phyloP scores from a whole-genome alignment of 345 rosid genomes.

The Salix purpurea region DNA sequence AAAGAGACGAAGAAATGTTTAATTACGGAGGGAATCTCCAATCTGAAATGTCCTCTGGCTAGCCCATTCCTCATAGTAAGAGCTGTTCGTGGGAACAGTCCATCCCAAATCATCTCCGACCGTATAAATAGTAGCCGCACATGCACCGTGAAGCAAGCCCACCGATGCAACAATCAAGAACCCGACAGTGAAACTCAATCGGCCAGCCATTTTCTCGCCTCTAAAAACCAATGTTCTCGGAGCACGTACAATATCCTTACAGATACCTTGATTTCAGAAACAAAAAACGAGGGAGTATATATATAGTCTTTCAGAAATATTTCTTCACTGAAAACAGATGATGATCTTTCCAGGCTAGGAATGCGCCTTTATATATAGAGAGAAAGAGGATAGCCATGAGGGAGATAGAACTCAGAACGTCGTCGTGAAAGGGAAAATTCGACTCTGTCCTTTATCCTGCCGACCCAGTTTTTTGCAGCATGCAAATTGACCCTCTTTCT shows the following conservation, averaged over 20 bases:
- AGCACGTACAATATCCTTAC: background rate
- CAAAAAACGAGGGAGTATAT: background rate
- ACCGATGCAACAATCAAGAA: slow-evolving; percentile 1
- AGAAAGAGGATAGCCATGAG: no score
- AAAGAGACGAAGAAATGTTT: background rate
- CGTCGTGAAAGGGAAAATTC: no score
- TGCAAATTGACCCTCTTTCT: no score
- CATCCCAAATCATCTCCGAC: slow-evolving; percentile 21
- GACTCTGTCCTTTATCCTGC: no score
- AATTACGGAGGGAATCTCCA: background rate
- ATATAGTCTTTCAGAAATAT: no score
- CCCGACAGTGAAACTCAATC: background rate
- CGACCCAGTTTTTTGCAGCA: no score
- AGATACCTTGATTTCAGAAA: background rate
- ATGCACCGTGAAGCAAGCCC: background rate
- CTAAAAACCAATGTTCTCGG: no score
- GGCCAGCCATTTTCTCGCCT: background rate
- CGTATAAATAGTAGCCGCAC: background rate
- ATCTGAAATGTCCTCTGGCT: slow-evolving; percentile 11
- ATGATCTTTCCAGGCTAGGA: no score
- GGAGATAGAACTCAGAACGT: no score
- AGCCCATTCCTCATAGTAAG: slow-evolving; percentile 18
- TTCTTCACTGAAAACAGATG: no score
- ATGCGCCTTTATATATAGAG: no score
- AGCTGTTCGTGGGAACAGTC: slow-evolving; percentile 21